Evolutionary conservation across 176 grass and related monocot genomes (phyloP).

Genomic region (Hyparrhenia diplandra): DNA sequence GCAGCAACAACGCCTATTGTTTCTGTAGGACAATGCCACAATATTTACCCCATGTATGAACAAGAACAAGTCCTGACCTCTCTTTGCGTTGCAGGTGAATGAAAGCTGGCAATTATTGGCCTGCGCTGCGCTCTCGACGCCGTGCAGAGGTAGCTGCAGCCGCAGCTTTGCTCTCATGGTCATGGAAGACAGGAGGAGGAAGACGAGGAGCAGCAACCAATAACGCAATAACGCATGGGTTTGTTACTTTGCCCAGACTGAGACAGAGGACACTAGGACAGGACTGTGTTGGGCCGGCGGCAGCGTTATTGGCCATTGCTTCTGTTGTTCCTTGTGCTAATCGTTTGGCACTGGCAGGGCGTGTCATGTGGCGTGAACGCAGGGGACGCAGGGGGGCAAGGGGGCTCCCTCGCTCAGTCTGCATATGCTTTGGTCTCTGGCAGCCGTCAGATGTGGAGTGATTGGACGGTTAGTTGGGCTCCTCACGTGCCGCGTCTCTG

Average conservation of each 20-base stretch:
- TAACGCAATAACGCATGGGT: neutral
- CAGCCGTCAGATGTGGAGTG: conserved; percentile 33
- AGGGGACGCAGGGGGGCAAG: neutral
- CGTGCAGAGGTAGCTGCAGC: neutral
- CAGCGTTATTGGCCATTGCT: conserved; percentile 25
- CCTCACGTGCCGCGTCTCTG: conserved; percentile 45
- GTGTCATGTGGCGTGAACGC: conserved; percentile 5
- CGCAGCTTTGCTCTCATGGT: conserved; percentile 3
- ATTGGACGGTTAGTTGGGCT: conserved; percentile 31
- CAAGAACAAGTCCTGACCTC: no score
- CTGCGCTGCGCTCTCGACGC: neutral
- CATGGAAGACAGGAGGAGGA: neutral
- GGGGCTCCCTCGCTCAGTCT: no score
- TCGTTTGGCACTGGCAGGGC: neutral
- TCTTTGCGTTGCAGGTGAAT: neutral
- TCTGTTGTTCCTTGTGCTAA: conserved; percentile 20
- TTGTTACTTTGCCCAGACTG: neutral
- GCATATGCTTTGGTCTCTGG: conserved; percentile 28
- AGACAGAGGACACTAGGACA: neutral
- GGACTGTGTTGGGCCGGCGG: neutral
- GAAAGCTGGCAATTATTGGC: neutral
- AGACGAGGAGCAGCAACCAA: neutral
- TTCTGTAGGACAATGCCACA: no score
- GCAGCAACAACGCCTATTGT: neutral
- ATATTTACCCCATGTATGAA: no score